A percentile compares a stretch with the other conserved stretches of the same genome.
These are phyloP conservation scores for Allantophomopsis cytisporea DNA, from an alignment of 2,329 filamentous ascomycete species.

Conservation along the genomic window DNA sequence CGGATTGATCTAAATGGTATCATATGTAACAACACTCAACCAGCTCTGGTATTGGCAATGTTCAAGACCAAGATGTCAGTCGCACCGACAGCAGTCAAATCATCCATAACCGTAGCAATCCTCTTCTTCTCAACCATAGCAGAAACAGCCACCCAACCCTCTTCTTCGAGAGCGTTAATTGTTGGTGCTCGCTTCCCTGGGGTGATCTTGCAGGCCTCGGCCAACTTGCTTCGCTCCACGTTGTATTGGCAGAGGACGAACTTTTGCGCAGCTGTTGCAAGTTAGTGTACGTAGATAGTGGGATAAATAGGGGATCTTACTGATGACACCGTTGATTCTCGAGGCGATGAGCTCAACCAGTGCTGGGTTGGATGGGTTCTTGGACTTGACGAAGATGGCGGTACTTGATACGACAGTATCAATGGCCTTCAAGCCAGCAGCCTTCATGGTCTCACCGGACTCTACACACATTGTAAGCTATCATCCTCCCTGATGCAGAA, in stretches of 20 bases:
- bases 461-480: slow-evolving; percentile 36
- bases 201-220: slow-evolving; percentile 61
- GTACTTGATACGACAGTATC: slow-evolving; percentile 83
- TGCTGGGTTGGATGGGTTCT: slow-evolving; percentile 63
- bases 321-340: slow-evolving; percentile 87
- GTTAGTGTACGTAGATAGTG: slow-evolving; percentile 3
- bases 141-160: slow-evolving; percentile 88
- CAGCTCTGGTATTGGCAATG: slow-evolving; percentile 18
- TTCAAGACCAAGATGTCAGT: slow-evolving; percentile 19
- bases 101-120: slow-evolving; percentile 20
- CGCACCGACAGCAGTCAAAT: slow-evolving; percentile 17
- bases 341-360: slow-evolving; percentile 75
- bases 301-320: slow-evolving; percentile 23
- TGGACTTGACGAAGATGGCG: slow-evolving; percentile 86
- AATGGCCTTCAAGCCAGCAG: slow-evolving; percentile 84
- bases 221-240: slow-evolving; percentile 57
- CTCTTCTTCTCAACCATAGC: slow-evolving; percentile 56
- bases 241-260: slow-evolving; percentile 97
- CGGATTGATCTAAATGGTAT: too few relatives aligned
- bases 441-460: slow-evolving; percentile 96
- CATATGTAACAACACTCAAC: background rate
- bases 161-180: slow-evolving; percentile 75
- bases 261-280: slow-evolving; percentile 57
- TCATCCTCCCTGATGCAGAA: too few relatives aligned
- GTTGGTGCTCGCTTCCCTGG: slow-evolving; percentile 91